Evolutionary conservation across 805 yeast species (phyloP).

Genomic region (Schwanniomyces occidentalis): DNA sequence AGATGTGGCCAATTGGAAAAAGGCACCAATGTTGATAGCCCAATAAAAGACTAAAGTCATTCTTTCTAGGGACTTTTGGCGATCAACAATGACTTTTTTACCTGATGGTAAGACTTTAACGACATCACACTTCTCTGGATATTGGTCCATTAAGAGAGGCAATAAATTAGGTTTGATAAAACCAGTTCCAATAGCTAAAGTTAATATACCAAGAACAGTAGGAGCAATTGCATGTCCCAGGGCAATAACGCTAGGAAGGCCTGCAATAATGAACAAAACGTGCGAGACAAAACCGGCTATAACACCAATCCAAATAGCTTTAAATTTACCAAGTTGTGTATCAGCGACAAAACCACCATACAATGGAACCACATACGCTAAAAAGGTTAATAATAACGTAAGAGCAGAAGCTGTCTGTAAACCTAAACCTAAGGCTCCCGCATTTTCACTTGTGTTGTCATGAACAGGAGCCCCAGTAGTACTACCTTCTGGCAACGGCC

Average conservation of each 20-base stretch:
- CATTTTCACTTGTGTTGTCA: slow-evolving; percentile 31
- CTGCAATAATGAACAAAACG: slow-evolving; percentile 49
- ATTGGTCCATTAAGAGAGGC: slow-evolving; percentile 47
- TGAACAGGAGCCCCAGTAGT: slow-evolving; percentile 45
- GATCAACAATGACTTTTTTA: slow-evolving; percentile 59
- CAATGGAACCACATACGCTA: slow-evolving; percentile 52
- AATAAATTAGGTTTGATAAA: slow-evolving; percentile 54
- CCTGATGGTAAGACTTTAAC: slow-evolving; percentile 61
- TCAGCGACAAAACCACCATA: slow-evolving; percentile 56
- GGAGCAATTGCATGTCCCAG: slow-evolving; percentile 42
- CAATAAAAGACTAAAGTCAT: slow-evolving; percentile 51
- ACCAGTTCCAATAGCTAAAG: slow-evolving; percentile 50
- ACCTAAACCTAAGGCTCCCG: slow-evolving; percentile 54
- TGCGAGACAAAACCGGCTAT: slow-evolving; percentile 48
- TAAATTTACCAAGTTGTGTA: slow-evolving; percentile 46
- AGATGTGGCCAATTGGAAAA: slow-evolving; percentile 52
- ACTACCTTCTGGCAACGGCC: slow-evolving; percentile 51
- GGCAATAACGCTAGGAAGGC: slow-evolving; percentile 40
- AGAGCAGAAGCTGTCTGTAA: slow-evolving; percentile 48
- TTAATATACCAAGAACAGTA: slow-evolving; percentile 40
- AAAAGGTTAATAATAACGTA: slow-evolving; percentile 46
- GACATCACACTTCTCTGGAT: slow-evolving; percentile 57
- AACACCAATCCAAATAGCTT: slow-evolving; percentile 52
- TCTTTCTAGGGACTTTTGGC: slow-evolving; percentile 43
- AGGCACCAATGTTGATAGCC: slow-evolving; percentile 57